phyloP scores from a whole-genome alignment of 345 rosid species.

The Nephelium lappaceum region DNA sequence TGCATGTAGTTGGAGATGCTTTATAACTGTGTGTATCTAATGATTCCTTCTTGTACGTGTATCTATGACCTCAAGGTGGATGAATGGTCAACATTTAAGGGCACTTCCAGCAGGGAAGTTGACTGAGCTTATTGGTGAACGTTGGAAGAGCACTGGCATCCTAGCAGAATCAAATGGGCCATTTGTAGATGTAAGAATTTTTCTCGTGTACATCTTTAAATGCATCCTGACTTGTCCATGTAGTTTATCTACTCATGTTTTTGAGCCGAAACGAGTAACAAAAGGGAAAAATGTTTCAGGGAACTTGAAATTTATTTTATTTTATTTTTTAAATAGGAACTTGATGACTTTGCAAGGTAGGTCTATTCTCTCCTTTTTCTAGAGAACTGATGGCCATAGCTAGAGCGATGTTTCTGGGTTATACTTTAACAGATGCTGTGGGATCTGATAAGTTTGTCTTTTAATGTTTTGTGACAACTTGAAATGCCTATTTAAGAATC shows the following conservation, averaged over 20 bases:
- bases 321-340: too few species aligned
- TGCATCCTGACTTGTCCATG: background rate
- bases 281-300: background rate
- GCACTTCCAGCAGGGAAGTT: constrained; percentile 65
- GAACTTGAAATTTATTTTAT: background rate
- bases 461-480: background rate
- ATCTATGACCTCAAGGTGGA: constrained; percentile 65
- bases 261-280: background rate
- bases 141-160: constrained; percentile 73
- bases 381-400: background rate
- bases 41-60: constrained; percentile 16
- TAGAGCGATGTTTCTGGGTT: background rate
- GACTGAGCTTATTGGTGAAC: constrained; percentile 72
- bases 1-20: background rate
- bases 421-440: background rate
- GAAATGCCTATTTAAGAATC: background rate
- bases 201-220: background rate
- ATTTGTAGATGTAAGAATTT: constrained; percentile 64
- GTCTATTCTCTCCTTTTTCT: background rate
- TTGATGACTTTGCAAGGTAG: too few species aligned
- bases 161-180: constrained; percentile 63
- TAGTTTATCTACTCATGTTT: background rate
- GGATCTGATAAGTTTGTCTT: background rate
- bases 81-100: constrained; percentile 93
- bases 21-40: constrained; percentile 16